These are phyloP conservation scores for Hanseniaspora hatyaiensis DNA, from an alignment of 805 yeast genomes.

Conservation along the genomic window DNA sequence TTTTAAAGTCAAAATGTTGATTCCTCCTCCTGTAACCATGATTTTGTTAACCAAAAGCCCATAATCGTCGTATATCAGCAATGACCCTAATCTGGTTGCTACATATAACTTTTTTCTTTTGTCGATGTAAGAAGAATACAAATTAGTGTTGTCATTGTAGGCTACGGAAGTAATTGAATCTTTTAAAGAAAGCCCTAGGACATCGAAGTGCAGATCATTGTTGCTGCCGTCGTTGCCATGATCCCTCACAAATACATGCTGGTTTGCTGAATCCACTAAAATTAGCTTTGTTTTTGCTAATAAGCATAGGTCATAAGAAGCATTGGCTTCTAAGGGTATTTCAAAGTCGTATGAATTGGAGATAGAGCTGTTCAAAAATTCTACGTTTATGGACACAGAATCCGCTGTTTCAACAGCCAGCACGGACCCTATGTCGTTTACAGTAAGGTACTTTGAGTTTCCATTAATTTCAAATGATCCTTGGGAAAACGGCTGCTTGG, in stretches of 20 bases:
- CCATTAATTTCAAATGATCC: background rate
- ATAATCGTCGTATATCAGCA: background rate
- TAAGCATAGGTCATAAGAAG: background rate
- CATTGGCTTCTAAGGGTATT: background rate
- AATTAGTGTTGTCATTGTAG: background rate
- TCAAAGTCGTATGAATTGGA: constrained; percentile 12
- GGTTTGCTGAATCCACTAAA: background rate
- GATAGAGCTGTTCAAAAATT: constrained; percentile 4
- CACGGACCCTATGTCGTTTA: constrained; percentile 6
- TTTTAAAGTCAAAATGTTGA: background rate
- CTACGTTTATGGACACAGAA: background rate
- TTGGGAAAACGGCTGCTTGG: background rate
- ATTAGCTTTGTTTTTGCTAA: background rate
- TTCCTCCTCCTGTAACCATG: background rate
- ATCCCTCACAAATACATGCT: background rate
- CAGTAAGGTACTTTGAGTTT: constrained; percentile 4
- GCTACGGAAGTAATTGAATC: background rate
- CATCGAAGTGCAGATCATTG: background rate
- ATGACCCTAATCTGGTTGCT: background rate
- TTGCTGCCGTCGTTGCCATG: background rate
- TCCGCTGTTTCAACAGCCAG: background rate
- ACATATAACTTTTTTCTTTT: background rate
- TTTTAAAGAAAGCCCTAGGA: background rate
- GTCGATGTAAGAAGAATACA: background rate
- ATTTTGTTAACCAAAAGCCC: background rate